phyloP scores from a whole-genome alignment of 106 monocot species.

The Xerophyta viscosa region DNA sequence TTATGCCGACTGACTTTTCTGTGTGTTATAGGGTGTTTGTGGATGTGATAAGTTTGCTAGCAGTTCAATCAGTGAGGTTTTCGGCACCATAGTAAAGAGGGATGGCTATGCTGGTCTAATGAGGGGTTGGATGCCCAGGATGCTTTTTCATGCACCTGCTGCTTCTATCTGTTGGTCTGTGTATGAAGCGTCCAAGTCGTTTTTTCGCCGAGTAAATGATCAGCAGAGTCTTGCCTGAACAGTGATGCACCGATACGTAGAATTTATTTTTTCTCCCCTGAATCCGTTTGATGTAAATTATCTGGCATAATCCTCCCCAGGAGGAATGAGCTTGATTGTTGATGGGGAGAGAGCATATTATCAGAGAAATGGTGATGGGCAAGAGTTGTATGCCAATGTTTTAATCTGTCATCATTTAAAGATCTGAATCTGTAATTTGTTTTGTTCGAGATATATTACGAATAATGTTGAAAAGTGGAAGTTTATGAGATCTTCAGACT shows the following conservation, averaged over 20 bases:
- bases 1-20: no score
- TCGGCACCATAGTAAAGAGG: conserved; percentile 43
- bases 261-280: neutral
- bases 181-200: conserved; percentile 81
- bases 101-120: conserved; percentile 78
- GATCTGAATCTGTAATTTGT: neutral
- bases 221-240: conserved; percentile 7
- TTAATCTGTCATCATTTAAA: no score
- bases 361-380: neutral
- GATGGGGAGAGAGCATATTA: no score
- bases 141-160: conserved; percentile 96
- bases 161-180: conserved; percentile 98
- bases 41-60: conserved; percentile 71
- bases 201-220: conserved; percentile 53
- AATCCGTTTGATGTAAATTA: no score
- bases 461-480: neutral
- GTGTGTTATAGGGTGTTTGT: conserved; percentile 77
- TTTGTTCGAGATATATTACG: neutral
- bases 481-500: neutral
- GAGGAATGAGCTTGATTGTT: no score
- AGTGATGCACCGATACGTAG: neutral
- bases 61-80: conserved; percentile 64
- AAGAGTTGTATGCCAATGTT: no score
- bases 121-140: conserved; percentile 85
- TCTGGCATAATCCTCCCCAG: no score